Evolutionary conservation across 2,329 filamentous ascomycete genomes (phyloP).

Genomic region (Cladorrhinum sp.): DNA sequence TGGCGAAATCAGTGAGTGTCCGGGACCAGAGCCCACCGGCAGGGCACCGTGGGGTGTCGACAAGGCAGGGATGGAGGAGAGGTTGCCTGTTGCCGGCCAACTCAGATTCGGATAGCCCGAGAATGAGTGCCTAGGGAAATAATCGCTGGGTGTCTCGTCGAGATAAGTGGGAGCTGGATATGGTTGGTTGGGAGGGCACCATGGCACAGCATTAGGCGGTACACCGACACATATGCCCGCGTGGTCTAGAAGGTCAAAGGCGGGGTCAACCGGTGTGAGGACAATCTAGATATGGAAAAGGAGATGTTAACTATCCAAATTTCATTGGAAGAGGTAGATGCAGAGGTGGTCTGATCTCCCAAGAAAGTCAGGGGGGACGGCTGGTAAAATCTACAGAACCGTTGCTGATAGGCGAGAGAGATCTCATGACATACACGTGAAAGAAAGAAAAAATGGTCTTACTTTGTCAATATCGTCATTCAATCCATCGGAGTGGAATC

Average conservation of each 20-base stretch:
- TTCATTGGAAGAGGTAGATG: not conserved
- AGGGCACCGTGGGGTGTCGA: slow-evolving; percentile 2
- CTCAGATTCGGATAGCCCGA: not conserved
- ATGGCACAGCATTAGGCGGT: slow-evolving; percentile 9
- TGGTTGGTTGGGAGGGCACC: slow-evolving; percentile 8
- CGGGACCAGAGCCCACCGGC: not conserved
- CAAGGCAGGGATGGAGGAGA: not conserved
- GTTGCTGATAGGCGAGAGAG: not conserved
- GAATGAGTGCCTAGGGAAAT: slow-evolving; percentile 6
- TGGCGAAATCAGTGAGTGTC: not conserved
- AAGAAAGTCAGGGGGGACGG: not conserved
- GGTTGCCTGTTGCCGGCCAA: slow-evolving; percentile 5
- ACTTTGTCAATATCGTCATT: slow-evolving; percentile 6
- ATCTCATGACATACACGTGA: not conserved
- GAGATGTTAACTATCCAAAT: not conserved
- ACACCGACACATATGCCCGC: not conserved
- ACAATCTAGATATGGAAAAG: not conserved
- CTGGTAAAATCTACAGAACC: not conserved
- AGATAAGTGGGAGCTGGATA: slow-evolving; percentile 7
- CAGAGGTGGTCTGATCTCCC: slow-evolving; percentile 6
- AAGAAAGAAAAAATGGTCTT: not conserved
- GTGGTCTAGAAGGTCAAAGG: slow-evolving; percentile 4
- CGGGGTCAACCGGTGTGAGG: slow-evolving; percentile 7
- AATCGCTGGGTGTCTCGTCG: slow-evolving; percentile 12
- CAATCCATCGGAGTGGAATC: not conserved